Evolutionary conservation across 345 rosid species (phyloP).

Genomic region (Rubroshorea leprosula): DNA sequence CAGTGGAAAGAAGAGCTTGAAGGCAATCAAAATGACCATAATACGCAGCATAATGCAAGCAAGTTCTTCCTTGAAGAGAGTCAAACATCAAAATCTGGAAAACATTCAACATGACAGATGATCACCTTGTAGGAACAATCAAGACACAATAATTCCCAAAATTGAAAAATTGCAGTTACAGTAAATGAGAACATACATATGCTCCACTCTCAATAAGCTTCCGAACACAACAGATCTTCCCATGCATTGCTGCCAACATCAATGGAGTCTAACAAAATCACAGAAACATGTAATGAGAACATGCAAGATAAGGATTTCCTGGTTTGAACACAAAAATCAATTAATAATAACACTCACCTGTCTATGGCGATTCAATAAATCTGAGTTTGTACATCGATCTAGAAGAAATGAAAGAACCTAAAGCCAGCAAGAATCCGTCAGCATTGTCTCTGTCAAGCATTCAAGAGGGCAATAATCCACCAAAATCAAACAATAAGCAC

Average conservation of each 20-base stretch:
- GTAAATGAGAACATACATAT: constrained; percentile 49
- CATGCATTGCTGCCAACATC: constrained; percentile 95
- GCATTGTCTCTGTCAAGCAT: constrained; percentile 48
- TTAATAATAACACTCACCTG: constrained; percentile 42
- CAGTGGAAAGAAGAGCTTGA: constrained; percentile 70
- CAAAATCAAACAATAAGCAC: not conserved
- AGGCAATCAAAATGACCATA: constrained; percentile 83
- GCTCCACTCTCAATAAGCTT: constrained; percentile 90
- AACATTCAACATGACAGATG: constrained; percentile 7
- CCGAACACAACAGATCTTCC: constrained; percentile 65
- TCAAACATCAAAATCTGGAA: constrained; percentile 87
- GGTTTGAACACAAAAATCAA: not conserved
- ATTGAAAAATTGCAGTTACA: too few relatives aligned
- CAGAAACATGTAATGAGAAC: not conserved
- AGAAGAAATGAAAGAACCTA: constrained; percentile 72
- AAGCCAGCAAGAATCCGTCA: constrained; percentile 1
- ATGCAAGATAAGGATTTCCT: constrained; percentile 1
- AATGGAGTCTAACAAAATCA: constrained; percentile 68
- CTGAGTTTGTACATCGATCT: constrained; percentile 69
- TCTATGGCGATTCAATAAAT: constrained; percentile 76
- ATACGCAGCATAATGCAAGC: constrained; percentile 91
- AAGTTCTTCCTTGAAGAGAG: constrained; percentile 80
- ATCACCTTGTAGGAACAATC: not conserved
- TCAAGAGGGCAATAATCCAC: constrained; percentile 50
- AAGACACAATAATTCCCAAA: not conserved